phyloP scores from a whole-genome alignment of 257 asterid species.

The Solanum dulcamara region DNA sequence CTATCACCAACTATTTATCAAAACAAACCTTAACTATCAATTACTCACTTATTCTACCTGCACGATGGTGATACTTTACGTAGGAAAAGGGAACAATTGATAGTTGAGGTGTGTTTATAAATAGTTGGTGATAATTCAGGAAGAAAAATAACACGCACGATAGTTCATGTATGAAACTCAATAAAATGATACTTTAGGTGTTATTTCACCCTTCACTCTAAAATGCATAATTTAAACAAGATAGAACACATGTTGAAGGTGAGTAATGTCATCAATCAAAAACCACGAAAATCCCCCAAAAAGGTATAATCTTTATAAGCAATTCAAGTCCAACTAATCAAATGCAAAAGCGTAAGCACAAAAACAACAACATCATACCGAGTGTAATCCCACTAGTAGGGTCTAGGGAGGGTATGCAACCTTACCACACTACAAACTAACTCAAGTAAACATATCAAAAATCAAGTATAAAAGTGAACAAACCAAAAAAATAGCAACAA shows the following conservation, averaged over 20 bases:
- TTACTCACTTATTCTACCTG: not conserved
- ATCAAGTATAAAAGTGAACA: not conserved
- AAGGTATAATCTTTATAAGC: not conserved
- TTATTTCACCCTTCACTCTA: not conserved
- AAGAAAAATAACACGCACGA: too few species aligned
- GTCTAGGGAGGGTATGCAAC: too few species aligned
- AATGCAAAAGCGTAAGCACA: not conserved
- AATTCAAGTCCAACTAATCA: not conserved
- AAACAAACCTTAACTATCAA: not conserved
- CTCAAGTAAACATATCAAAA: not conserved
- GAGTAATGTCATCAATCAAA: not conserved
- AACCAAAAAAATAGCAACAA: not conserved
- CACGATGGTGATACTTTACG: not conserved
- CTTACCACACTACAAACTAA: not conserved
- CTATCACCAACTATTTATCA: not conserved
- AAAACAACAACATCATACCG: too few species aligned
- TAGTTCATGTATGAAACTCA: not conserved
- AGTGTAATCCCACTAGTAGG: too few species aligned
- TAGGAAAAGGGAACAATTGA: not conserved
- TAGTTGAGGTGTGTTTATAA: not conserved
- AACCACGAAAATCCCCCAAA: not conserved
- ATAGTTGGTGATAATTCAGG: too few species aligned
- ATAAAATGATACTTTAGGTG: not conserved
- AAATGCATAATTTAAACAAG: not conserved
- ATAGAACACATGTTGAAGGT: not conserved